phyloP scores from a whole-genome alignment of 768 basidiomycete genomes.

The Candolleomyces aberdarensis region DNA sequence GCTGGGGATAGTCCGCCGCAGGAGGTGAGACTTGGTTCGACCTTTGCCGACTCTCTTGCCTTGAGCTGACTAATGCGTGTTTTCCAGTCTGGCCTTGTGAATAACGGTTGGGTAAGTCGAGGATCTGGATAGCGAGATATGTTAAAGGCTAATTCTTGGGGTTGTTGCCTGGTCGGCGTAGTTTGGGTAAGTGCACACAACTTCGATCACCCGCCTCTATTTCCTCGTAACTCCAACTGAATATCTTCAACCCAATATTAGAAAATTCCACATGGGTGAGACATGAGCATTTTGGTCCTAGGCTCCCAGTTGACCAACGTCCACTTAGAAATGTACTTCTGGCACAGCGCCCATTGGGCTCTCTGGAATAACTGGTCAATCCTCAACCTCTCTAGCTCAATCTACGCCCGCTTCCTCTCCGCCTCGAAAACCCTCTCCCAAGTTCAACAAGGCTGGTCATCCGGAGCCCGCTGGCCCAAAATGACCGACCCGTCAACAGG shows the following conservation, averaged over 20 bases:
- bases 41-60: not conserved
- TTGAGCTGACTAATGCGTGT: not conserved
- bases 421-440: conserved; percentile 46
- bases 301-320: not conserved
- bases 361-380: conserved; percentile 61
- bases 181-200: conserved; percentile 33
- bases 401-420: conserved; percentile 47
- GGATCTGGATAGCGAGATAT: not conserved
- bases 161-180: conserved; percentile 8
- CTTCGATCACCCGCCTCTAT: not conserved
- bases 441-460: conserved; percentile 47
- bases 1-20: conserved; percentile 55
- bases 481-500: conserved; percentile 57
- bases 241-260: conserved; percentile 18
- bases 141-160: not conserved
- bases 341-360: conserved; percentile 59
- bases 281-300: too few species aligned
- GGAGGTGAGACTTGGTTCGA: conserved; percentile 36
- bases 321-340: conserved; percentile 48
- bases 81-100: conserved; percentile 48
- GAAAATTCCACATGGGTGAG: conserved; percentile 59
- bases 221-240: not conserved
- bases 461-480: conserved; percentile 62
- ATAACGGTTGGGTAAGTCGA: conserved; percentile 51
- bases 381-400: conserved; percentile 38